These are phyloP conservation scores for Chlamydomonas sphaeroides DNA, from an alignment of 139 green algal genomes.

Conservation along the genomic window DNA sequence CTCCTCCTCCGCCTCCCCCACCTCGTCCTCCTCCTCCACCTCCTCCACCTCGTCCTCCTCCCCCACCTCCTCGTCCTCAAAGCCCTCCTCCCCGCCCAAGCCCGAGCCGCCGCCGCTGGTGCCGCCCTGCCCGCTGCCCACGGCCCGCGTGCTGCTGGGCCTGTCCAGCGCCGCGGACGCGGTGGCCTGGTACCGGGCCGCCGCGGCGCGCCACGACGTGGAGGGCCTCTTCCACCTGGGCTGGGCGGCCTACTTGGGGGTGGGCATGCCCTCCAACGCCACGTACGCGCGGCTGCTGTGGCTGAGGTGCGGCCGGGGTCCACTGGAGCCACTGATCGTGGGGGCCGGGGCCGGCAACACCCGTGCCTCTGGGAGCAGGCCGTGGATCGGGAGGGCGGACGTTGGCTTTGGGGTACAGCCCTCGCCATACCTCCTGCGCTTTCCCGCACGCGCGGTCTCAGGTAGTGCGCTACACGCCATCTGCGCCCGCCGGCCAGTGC, in stretches of 20 bases:
- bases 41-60: neutral
- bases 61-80: neutral
- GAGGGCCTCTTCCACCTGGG: slow-evolving; percentile 49
- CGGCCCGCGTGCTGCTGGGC: neutral
- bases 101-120: slow-evolving; percentile 20
- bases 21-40: neutral
- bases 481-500: too few species aligned
- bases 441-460: too few species aligned
- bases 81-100: too few species aligned
- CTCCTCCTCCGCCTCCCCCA: too few species aligned
- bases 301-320: neutral
- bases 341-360: too few species aligned
- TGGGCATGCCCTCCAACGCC: slow-evolving; percentile 31
- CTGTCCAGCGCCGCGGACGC: neutral
- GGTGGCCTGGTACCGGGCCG: slow-evolving; percentile 29
- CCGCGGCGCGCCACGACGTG: slow-evolving; percentile 10
- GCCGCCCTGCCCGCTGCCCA: neutral
- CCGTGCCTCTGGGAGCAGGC: neutral
- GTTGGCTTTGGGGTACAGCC: neutral
- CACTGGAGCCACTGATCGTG: too few species aligned
- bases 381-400: neutral
- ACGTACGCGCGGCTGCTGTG: slow-evolving; percentile 34
- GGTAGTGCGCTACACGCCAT: too few species aligned
- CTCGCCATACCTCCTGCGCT: too few species aligned
- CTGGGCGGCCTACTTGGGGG: slow-evolving; percentile 44